Conservation (phyloP, 2,329 filamentous ascomycete genomes). For the Lasiodiplodia theobromae region DNA sequence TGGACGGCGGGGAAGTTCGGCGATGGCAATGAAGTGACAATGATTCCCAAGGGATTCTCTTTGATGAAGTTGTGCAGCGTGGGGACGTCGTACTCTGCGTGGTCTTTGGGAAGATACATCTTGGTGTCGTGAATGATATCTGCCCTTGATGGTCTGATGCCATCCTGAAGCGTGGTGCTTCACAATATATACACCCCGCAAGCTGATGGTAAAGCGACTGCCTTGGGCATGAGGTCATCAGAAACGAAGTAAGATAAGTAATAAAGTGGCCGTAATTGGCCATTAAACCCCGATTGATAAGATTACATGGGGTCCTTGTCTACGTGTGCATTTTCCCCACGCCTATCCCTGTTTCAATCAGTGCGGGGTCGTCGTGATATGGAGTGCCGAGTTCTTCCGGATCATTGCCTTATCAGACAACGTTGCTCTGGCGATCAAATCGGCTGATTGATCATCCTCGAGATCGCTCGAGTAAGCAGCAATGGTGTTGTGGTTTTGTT, state of each 20-base stretch:
- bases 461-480: not conserved
- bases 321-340: not conserved
- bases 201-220: not conserved
- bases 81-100: conserved; percentile 60
- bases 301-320: not conserved
- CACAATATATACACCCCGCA: not conserved
- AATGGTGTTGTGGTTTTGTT: not conserved
- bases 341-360: not conserved
- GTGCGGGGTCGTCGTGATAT: not conserved
- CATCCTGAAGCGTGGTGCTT: not conserved
- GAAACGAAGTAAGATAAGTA: not conserved
- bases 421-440: not conserved
- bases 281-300: not conserved
- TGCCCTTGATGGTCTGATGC: not conserved
- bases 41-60: conserved; percentile 66
- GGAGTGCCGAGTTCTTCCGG: not conserved
- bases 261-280: not conserved
- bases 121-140: not conserved
- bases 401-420: not conserved
- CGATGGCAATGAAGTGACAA: conserved; percentile 68
- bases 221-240: not conserved
- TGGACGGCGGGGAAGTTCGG: conserved; percentile 60
- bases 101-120: conserved; percentile 66
- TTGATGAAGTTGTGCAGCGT: conserved; percentile 64
- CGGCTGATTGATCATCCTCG: not conserved